Evolutionary conservation across 1,284 basidiomycete species (phyloP).

Genomic region (Ceratobasidium sp.): DNA sequence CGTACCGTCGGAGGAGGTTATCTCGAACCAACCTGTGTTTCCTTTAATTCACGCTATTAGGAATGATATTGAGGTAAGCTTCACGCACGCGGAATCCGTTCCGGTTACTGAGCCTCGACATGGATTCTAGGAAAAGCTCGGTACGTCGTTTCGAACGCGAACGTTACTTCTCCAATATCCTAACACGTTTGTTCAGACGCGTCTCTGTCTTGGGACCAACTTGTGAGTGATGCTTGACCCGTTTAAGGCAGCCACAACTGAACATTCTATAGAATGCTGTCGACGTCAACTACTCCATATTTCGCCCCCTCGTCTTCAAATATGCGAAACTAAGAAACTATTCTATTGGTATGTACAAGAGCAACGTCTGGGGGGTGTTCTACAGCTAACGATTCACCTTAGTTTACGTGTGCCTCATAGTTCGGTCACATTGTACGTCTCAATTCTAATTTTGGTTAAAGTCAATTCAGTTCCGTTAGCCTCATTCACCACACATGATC

Average conservation of each 20-base stretch:
- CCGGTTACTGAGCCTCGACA: constrained; percentile 42
- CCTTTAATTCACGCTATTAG: constrained; percentile 79
- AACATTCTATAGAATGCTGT: constrained; percentile 72
- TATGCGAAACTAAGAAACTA: constrained; percentile 82
- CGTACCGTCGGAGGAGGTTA: constrained; percentile 23
- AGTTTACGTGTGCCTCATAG: constrained; percentile 80
- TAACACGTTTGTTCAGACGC: constrained; percentile 66
- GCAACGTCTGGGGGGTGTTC: constrained; percentile 54
- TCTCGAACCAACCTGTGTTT: constrained; percentile 63
- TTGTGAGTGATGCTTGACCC: constrained; percentile 68
- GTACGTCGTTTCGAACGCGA: constrained; percentile 53
- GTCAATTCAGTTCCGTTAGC: background rate
- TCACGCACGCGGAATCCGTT: background rate
- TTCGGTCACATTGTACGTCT: constrained; percentile 63
- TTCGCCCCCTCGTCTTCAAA: constrained; percentile 83
- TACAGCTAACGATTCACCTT: constrained; percentile 52
- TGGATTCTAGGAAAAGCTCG: constrained; percentile 66
- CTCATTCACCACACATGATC: constrained; percentile 4
- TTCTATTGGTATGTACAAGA: constrained; percentile 57
- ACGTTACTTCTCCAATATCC: constrained; percentile 14
- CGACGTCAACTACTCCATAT: constrained; percentile 85
- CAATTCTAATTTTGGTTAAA: constrained; percentile 14
- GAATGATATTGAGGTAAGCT: constrained; percentile 73
- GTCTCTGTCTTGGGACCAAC: constrained; percentile 84
- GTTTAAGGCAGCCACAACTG: constrained; percentile 63